Evolutionary conservation across 805 yeast genomes (phyloP).

Genomic region (Starmerella etchellsii): DNA sequence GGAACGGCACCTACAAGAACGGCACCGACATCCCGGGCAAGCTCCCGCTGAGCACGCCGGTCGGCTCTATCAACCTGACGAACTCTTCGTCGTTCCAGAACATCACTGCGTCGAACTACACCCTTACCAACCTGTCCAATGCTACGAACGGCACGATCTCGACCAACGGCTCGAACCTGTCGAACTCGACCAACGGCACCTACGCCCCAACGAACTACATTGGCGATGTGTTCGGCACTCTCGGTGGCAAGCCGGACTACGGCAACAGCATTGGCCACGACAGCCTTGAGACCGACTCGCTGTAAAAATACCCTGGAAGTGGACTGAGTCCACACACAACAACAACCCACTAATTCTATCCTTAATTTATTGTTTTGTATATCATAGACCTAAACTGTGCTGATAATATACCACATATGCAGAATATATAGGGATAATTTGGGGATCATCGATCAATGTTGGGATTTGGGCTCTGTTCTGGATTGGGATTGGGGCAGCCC

Average conservation of each 20-base stretch:
- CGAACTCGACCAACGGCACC: constrained; percentile 10
- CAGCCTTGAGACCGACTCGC: too few relatives aligned
- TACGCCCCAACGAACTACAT: constrained; percentile 38
- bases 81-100: neutral
- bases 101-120: constrained; percentile 25
- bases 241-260: constrained; percentile 34
- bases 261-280: constrained; percentile 19
- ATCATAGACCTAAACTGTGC: too few relatives aligned
- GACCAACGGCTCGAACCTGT: constrained; percentile 22
- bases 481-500: too few relatives aligned
- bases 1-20: constrained; percentile 18
- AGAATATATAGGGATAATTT: too few relatives aligned
- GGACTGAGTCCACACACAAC: too few relatives aligned
- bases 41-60: neutral
- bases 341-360: constrained; percentile 3
- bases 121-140: constrained; percentile 33
- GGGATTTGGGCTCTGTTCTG: too few relatives aligned
- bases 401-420: too few relatives aligned
- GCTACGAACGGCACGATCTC: constrained; percentile 19
- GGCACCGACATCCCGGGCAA: constrained; percentile 5
- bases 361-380: constrained; percentile 1
- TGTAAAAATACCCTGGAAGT: too few relatives aligned
- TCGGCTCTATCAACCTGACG: constrained; percentile 1
- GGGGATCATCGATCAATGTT: too few relatives aligned
- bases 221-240: constrained; percentile 48